Conservation (phyloP, 257 asterid species). For the Nemophila menziesii region DNA sequence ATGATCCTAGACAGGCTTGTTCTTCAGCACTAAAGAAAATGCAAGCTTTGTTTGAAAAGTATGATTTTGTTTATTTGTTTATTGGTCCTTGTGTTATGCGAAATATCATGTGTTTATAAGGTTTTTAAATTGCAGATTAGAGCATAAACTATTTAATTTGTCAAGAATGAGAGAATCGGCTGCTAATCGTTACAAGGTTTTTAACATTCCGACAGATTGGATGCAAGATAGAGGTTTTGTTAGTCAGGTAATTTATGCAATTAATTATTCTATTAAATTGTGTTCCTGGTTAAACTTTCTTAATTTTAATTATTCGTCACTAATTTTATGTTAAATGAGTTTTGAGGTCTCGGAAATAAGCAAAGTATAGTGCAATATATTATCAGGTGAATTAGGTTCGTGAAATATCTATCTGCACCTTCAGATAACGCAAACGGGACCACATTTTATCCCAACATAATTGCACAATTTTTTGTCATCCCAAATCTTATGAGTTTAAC, state of each 20-base stretch:
- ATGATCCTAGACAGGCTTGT: constrained; percentile 74
- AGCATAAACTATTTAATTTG: constrained; percentile 69
- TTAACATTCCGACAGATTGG: constrained; percentile 77
- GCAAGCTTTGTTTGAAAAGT: constrained; percentile 90
- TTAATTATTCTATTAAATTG: constrained; percentile 1
- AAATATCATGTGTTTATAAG: background rate
- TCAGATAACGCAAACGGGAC: no score
- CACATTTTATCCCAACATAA: no score
- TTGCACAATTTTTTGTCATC: no score
- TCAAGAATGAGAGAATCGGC: constrained; percentile 88
- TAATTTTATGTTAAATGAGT: no score
- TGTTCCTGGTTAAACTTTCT: no score
- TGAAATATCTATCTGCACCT: no score
- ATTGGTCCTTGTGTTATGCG: background rate
- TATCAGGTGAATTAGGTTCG: no score
- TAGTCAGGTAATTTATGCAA: constrained; percentile 52
- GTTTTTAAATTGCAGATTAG: constrained; percentile 41
- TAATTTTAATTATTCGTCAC: no score
- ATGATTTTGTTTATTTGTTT: constrained; percentile 2
- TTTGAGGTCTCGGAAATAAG: no score
- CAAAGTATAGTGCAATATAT: no score
- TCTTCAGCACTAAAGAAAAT: constrained; percentile 76
- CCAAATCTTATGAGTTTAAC: no score
- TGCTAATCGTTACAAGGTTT: constrained; percentile 51
- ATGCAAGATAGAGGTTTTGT: constrained; percentile 78